phyloP scores from a whole-genome alignment of 169 alveolate species.

The Prorocentrum cordatum region DNA sequence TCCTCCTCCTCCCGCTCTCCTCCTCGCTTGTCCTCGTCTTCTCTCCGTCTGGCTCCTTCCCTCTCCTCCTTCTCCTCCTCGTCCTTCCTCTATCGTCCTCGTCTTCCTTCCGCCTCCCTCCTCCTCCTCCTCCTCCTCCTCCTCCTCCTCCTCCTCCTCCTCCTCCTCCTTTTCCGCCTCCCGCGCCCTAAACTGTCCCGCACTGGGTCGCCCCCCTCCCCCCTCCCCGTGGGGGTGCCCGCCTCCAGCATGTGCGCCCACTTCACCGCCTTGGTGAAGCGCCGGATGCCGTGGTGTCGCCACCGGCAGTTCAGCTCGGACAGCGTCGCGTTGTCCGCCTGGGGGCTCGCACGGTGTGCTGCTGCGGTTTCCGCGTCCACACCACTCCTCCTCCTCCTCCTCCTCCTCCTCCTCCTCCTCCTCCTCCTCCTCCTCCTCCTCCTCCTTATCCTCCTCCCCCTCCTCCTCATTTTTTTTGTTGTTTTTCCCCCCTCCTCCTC shows the following conservation, averaged over 20 bases:
- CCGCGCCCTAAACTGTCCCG: not conserved
- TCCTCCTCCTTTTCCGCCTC: too few species aligned
- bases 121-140: not conserved
- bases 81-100: too few species aligned
- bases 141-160: not conserved
- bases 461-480: too few species aligned
- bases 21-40: too few species aligned
- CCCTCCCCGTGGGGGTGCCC: not conserved
- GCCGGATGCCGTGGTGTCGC: slow-evolving; percentile 7
- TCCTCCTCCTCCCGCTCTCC: not conserved
- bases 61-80: too few species aligned
- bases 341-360: too few species aligned
- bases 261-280: slow-evolving; percentile 2
- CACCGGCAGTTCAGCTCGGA: not conserved
- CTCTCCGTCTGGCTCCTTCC: too few species aligned
- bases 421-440: not conserved
- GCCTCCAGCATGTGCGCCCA: slow-evolving; percentile 9
- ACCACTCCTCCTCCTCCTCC: not conserved
- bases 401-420: not conserved
- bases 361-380: too few species aligned
- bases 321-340: too few species aligned
- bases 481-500: not conserved
- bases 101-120: not conserved
- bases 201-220: not conserved
- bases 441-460: not conserved